Base-by-base conservation (phyloP, 352 stramenopile genomes). In the Thalassiosira mediterranea region DNA sequence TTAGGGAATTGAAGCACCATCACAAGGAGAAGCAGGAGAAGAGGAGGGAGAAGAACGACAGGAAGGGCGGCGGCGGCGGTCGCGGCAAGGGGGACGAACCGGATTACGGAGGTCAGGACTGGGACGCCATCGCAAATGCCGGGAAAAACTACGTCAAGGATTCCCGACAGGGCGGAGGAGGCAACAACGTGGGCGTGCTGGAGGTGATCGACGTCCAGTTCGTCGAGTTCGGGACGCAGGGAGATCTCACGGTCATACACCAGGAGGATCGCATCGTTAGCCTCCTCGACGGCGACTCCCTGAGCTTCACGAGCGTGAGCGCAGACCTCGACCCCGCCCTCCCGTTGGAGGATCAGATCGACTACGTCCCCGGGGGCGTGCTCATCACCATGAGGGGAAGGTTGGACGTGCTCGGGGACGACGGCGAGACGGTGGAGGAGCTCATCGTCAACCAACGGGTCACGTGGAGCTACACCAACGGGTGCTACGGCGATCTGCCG, bases 381-480 rank as follows among this genome's bases (percentile, higher is more conserved):
- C 49, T 38, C 0, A 37, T 59, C 7, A 19, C 21, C 23, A 26
- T 59, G 13, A 17, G 49, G 17, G 49, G 23, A 4, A 59, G 11
- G 19, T 42, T 13, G 7, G 34, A n/a, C 21, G 26, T 23, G 2
- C 19, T 17, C 1, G 34, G 49, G 19, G 34, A n/a, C 21, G 26
- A 37, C 4, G 49, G 26, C 1, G 34, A 25, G 19, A 29, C 19
- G 21, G 25, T n/a, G 15, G 34, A 42, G 34, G 34, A 42, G 34
- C 34, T 7, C 7, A 42, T 59, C 34, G 49, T 59, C 19, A 59
- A n/a, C 1, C 28, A 59, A 23, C 49, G 49, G 3, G 19, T 37
- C 11, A 37, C n/a, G 28, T 59, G 49, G 49, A 59, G 15, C 8
- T 59, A 59, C 11, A 59, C 49, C 13, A 59, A 59, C 23, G 28